phyloP scores from a whole-genome alignment of 2,329 filamentous ascomycete genomes.

The Aspergillus terreus region DNA sequence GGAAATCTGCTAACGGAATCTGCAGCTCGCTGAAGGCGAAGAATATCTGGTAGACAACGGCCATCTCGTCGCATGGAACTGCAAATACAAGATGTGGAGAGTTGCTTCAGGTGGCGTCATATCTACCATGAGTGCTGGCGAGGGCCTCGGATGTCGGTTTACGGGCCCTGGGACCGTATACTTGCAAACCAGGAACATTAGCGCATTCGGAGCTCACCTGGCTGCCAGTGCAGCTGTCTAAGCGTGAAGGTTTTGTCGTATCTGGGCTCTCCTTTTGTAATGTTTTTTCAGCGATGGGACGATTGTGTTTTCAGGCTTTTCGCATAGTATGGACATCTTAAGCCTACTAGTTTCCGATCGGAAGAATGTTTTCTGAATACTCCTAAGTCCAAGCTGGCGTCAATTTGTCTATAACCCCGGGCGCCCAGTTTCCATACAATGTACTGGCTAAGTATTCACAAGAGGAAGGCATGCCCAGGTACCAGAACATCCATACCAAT shows the following conservation, averaged over 20 bases:
- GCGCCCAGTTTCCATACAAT: background rate
- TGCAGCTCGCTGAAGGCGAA: constrained; percentile 58
- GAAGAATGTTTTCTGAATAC: too few species aligned
- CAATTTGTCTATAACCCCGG: background rate
- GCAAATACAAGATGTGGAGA: constrained; percentile 86
- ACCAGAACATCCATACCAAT: constrained; percentile 15
- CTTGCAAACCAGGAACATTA: constrained; percentile 84
- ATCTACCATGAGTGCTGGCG: constrained; percentile 75
- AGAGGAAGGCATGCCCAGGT: background rate
- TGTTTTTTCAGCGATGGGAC: background rate
- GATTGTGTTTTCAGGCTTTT: background rate
- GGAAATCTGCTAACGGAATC: background rate
- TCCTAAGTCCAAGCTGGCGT: background rate
- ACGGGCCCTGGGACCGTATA: constrained; percentile 86
- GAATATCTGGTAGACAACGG: constrained; percentile 92
- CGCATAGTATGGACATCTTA: background rate
- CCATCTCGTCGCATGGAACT: constrained; percentile 94
- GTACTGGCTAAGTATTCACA: background rate
- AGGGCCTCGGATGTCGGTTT: constrained; percentile 93
- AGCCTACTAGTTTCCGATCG: too few species aligned
- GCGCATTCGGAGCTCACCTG: constrained; percentile 56
- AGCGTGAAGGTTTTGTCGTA: background rate
- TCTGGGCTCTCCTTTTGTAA: background rate
- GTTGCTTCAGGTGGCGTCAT: constrained; percentile 88
- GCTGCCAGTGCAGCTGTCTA: constrained; percentile 34